Conservation (phyloP, 805 yeast genomes). For the Clavispora carvajalis region DNA sequence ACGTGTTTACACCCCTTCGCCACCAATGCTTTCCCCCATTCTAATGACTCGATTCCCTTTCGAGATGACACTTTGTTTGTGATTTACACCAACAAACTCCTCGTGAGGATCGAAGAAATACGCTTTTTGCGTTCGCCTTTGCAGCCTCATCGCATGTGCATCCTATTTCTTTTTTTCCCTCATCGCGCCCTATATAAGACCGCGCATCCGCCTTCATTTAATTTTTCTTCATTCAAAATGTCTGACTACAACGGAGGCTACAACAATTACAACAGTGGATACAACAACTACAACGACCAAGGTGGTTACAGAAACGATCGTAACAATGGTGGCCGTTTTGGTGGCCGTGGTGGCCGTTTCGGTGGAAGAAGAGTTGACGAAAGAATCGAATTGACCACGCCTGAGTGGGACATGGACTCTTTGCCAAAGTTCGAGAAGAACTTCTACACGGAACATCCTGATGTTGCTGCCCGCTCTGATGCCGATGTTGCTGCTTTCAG, state of each 20-base stretch:
- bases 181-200: conserved; percentile 5
- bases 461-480: conserved; percentile 69
- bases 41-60: no score
- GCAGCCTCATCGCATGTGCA: background rate
- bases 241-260: conserved; percentile 18
- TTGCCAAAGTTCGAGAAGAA: conserved; percentile 92
- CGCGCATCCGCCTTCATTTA: conserved; percentile 2
- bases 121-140: no score
- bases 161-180: background rate
- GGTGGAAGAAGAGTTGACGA: conserved; percentile 36
- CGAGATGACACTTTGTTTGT: no score
- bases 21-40: no score
- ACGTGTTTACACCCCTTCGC: background rate
- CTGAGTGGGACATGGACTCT: conserved; percentile 72
- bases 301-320: conserved; percentile 17
- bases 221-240: conserved; percentile 6
- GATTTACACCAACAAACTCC: no score
- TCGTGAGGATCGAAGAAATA: no score
- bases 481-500: conserved; percentile 73
- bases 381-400: conserved; percentile 53
- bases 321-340: conserved; percentile 25
- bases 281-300: conserved; percentile 14
- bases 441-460: conserved; percentile 82
- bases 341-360: conserved; percentile 28
- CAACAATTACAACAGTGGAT: conserved; percentile 31